phyloP scores from a whole-genome alignment of 2,329 filamentous ascomycete species.

The Fusarium sp. region DNA sequence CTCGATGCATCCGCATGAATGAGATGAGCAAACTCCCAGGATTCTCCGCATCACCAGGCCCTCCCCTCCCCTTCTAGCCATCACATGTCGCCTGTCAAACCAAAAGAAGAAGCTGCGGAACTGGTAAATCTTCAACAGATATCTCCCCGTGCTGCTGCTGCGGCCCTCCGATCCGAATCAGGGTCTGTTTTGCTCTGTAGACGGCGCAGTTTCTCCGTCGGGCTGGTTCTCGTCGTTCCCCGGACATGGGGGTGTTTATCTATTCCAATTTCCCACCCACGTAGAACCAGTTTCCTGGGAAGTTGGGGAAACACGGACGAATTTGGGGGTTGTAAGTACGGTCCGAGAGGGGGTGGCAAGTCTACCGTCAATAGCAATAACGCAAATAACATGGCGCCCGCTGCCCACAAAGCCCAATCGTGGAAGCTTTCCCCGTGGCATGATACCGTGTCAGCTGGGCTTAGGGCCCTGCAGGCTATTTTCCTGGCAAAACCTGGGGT shows the following conservation, averaged over 20 bases:
- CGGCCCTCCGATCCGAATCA: constrained; percentile 44
- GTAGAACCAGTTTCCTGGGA: constrained; percentile 35
- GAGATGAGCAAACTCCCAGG: constrained; percentile 35
- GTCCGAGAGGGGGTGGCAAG: constrained; percentile 12
- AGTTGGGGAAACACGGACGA: constrained; percentile 40
- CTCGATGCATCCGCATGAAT: constrained; percentile 40
- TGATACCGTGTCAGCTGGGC: constrained; percentile 39
- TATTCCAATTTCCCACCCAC: constrained; percentile 17
- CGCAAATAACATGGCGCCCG: neutral
- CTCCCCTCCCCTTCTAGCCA: constrained; percentile 22
- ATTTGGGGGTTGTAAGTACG: constrained; percentile 29
- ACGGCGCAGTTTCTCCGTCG: constrained; percentile 43
- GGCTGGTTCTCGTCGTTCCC: constrained; percentile 36
- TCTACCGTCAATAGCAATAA: constrained; percentile 14
- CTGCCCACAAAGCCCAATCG: constrained; percentile 13
- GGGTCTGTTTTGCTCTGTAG: constrained; percentile 6
- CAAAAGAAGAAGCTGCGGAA: constrained; percentile 31
- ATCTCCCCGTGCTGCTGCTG: constrained; percentile 2
- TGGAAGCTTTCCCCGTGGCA: constrained; percentile 18
- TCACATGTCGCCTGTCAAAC: constrained; percentile 42
- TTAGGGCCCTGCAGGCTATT: constrained; percentile 19
- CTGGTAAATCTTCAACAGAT: constrained; percentile 10
- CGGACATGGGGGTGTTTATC: constrained; percentile 25
- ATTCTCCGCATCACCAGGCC: constrained; percentile 45
- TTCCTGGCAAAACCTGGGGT: constrained; percentile 38